Conservation (phyloP, 768 basidiomycete species). For the Cystobasidium onofrii region DNA sequence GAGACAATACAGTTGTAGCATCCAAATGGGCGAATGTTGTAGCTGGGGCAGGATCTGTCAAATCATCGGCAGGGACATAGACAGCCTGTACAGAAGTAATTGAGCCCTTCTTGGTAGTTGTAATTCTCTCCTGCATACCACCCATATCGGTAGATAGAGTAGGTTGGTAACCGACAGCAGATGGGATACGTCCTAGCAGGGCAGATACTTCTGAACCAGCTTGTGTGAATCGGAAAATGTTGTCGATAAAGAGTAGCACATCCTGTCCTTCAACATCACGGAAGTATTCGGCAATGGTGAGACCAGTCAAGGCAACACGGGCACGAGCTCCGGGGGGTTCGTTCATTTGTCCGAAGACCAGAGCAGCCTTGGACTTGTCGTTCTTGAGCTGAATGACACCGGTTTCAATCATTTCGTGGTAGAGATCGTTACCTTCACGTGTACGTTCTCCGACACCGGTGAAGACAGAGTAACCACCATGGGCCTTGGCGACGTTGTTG, state of each 20-base stretch:
- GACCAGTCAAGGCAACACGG: constrained; percentile 97
- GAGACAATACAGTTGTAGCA: constrained; percentile 97
- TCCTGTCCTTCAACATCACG: constrained; percentile 99
- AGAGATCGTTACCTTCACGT: constrained; percentile 98
- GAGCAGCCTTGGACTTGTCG: constrained; percentile 94
- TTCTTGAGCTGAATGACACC: constrained; percentile 99
- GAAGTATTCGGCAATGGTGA: constrained; percentile 99
- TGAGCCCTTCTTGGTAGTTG: constrained; percentile 99
- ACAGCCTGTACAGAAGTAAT: constrained; percentile 99
- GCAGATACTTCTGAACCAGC: constrained; percentile 99
- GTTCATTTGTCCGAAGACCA: constrained; percentile 99
- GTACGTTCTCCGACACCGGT: constrained; percentile 98
- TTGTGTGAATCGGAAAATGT: constrained; percentile 99
- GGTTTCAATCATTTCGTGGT: constrained; percentile 98
- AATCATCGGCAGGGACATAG: constrained; percentile 98
- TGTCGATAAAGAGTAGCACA: constrained; percentile 99
- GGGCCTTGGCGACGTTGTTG: constrained; percentile 99
- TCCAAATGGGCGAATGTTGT: constrained; percentile 99
- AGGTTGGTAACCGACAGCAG: constrained; percentile 99
- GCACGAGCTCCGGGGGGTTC: constrained; percentile 99
- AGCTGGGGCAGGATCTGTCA: constrained; percentile 99
- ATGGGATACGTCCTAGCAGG: constrained; percentile 98
- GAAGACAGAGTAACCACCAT: constrained; percentile 91
- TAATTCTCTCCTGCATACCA: constrained; percentile 88
- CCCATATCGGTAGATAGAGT: constrained; percentile 99